A percentile compares a stretch with the other conserved stretches of the same genome.
Conservation (phyloP, 306 rosid genomes). For the Vigna angularis region DNA sequence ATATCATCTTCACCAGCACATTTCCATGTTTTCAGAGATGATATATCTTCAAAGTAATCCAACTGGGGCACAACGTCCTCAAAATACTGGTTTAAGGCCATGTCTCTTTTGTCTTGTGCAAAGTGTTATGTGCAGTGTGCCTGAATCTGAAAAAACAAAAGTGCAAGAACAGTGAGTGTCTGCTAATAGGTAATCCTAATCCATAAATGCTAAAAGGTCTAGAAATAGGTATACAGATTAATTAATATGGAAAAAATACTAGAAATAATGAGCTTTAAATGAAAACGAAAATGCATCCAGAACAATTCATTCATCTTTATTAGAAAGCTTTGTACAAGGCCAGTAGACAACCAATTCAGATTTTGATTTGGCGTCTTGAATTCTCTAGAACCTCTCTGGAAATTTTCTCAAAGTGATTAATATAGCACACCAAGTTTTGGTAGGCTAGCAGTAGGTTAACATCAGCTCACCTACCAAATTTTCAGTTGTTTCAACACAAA, state of each 20-base stretch:
- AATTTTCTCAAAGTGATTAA: conserved; percentile 13
- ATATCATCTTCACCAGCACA: conserved; percentile 44
- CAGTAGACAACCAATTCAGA: not conserved
- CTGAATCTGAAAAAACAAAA: conserved; percentile 43
- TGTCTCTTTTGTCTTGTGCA: conserved; percentile 34
- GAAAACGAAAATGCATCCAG: conserved; percentile 4
- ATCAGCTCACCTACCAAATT: conserved; percentile 17
- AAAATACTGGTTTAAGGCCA: conserved; percentile 61
- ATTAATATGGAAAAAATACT: not conserved
- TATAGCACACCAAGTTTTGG: conserved; percentile 24
- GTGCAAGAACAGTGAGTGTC: not conserved
- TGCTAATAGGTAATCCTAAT: conserved; percentile 16
- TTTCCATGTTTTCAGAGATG: conserved; percentile 54
- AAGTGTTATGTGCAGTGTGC: not conserved
- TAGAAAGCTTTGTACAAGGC: conserved; percentile 18
- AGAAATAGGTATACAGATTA: not conserved
- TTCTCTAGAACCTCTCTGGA: conserved; percentile 20
- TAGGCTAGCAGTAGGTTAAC: conserved; percentile 32
- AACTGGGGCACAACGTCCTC: conserved; percentile 50
- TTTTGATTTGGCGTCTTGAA: not conserved
- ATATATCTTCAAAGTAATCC: conserved; percentile 50
- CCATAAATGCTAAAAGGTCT: not conserved
- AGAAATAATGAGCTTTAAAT: not conserved
- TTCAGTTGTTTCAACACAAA: conserved; percentile 16
- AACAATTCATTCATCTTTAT: conserved; percentile 10